Evolutionary conservation across 2,329 filamentous ascomycete species (phyloP), one percentile per base, ranked within the genome.

Genomic region (Didymella segeticola): DNA sequence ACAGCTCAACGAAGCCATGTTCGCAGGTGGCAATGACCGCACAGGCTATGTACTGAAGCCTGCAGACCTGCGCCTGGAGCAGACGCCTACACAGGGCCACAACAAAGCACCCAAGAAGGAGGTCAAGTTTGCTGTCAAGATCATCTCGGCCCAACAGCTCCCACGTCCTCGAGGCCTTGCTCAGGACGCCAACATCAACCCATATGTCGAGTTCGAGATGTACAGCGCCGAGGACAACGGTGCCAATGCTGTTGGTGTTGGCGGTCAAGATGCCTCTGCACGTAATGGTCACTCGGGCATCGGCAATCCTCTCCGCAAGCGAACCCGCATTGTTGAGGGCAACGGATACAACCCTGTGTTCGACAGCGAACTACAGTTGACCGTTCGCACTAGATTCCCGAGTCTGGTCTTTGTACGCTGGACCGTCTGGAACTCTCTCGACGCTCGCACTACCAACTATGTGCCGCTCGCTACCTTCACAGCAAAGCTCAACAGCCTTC

Each of bases 1-100:
- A 85, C 93, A 98, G 71, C 83, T 98, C 74, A 98, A 98, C 72
- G 90, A 95, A 63, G 95, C 95, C 68, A 98, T 99, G 95, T 99
- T 97, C 71, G 89, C 92, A 39, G 90, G 91, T 53, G 91, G 91
- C 36, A 88, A 84, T 11, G 95, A 97, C 76, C 86, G 87, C 50
- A 90, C 90, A 2, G 95, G 95, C 37, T 99, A 98, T 68, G 92
- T 98, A 12, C 83, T 97, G 47, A 99, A 99, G 78, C 93, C 95
- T 17, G 84, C 87, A 29, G 90, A 93, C 70, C 86, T 96, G 57
- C 89, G 93, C 63, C 70, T 66, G 37, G 64, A 69, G 41, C 67
- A 67, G 15, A 62, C 56, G 6, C 61, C 66, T 22, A 66, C 63
- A 6, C 75, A 87, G 50, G 83, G 83, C 14, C 79, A 81, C 34